These are phyloP conservation scores for Leccinum angustisporum DNA, from an alignment of 1,284 basidiomycete species.

Conservation along the genomic window DNA sequence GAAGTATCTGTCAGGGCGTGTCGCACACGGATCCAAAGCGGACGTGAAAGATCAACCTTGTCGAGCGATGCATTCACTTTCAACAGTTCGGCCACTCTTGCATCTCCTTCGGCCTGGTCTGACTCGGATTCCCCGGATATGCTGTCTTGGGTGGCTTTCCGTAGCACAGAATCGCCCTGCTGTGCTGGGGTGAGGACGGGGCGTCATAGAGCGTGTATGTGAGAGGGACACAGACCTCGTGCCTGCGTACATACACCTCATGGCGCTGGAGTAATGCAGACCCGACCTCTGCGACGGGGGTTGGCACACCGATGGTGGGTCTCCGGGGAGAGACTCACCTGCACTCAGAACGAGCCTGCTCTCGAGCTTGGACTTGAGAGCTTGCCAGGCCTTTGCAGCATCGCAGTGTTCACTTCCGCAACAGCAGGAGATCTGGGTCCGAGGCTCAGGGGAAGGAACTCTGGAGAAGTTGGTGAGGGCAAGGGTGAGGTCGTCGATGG, in stretches of 20 bases:
- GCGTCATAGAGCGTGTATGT: slow-evolving; percentile 14
- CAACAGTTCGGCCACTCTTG: slow-evolving; percentile 44
- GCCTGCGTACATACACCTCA: slow-evolving; percentile 79
- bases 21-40: background rate
- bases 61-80: slow-evolving; percentile 65
- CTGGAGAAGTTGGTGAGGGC: slow-evolving; percentile 71
- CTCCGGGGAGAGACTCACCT: slow-evolving; percentile 50
- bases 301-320: slow-evolving; percentile 5
- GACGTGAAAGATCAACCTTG: slow-evolving; percentile 48
- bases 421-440: slow-evolving; percentile 55
- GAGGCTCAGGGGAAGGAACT: slow-evolving; percentile 64
- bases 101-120: slow-evolving; percentile 28
- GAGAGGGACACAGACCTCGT: slow-evolving; percentile 56
- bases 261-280: slow-evolving; percentile 86
- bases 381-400: slow-evolving; percentile 61
- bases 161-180: slow-evolving; percentile 15
- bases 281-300: slow-evolving; percentile 70
- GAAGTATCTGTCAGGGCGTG: slow-evolving; percentile 10
- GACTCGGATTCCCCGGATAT: slow-evolving; percentile 13
- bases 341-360: slow-evolving; percentile 79
- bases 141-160: slow-evolving; percentile 16
- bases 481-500: slow-evolving; percentile 74
- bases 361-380: slow-evolving; percentile 68
- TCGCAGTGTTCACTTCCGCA: slow-evolving; percentile 67
- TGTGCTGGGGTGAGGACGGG: slow-evolving; percentile 18